Percentiles rank a stretch among this genome's conserved stretches.
Evolutionary conservation across 2,329 filamentous ascomycete species (phyloP).

Genomic region (Bertia moriformis): DNA sequence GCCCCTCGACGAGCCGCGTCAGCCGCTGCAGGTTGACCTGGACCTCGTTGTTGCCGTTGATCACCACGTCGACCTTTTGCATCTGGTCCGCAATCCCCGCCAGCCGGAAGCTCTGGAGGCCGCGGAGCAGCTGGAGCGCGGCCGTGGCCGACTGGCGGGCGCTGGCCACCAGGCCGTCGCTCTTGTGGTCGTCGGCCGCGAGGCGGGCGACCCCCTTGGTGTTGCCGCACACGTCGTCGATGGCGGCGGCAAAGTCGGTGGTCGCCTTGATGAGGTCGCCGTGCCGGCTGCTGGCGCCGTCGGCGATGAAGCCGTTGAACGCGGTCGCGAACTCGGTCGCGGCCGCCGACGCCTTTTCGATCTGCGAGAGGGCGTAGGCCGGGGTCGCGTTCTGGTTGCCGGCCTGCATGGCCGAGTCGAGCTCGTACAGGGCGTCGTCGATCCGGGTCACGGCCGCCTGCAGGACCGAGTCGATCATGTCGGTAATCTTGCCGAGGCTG

Average conservation of each 20-base stretch:
- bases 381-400: conserved; percentile 96
- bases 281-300: conserved; percentile 80
- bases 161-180: conserved; percentile 68
- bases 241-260: conserved; percentile 75
- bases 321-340: conserved; percentile 95
- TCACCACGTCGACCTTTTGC: conserved; percentile 91
- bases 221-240: conserved; percentile 88
- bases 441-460: conserved; percentile 86
- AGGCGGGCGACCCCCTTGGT: conserved; percentile 88
- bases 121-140: conserved; percentile 88
- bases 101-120: conserved; percentile 81
- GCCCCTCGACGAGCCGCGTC: conserved; percentile 82
- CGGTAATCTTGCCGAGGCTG: conserved; percentile 85
- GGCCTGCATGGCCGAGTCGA: conserved; percentile 95
- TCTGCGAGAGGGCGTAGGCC: conserved; percentile 85
- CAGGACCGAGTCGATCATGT: conserved; percentile 91
- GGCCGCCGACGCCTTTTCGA: conserved; percentile 87
- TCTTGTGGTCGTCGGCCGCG: conserved; percentile 89
- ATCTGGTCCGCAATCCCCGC: conserved; percentile 80
- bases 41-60: conserved; percentile 93
- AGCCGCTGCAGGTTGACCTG: conserved; percentile 86
- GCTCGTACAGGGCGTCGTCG: conserved; percentile 89
- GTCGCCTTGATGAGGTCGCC: conserved; percentile 86
- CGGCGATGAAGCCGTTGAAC: conserved; percentile 96
- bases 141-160: conserved; percentile 73